Evolutionary conservation across 2,329 filamentous ascomycete genomes (phyloP), one percentile per base, ranked within the genome.

Genomic region (Alternaria brassicicola): DNA sequence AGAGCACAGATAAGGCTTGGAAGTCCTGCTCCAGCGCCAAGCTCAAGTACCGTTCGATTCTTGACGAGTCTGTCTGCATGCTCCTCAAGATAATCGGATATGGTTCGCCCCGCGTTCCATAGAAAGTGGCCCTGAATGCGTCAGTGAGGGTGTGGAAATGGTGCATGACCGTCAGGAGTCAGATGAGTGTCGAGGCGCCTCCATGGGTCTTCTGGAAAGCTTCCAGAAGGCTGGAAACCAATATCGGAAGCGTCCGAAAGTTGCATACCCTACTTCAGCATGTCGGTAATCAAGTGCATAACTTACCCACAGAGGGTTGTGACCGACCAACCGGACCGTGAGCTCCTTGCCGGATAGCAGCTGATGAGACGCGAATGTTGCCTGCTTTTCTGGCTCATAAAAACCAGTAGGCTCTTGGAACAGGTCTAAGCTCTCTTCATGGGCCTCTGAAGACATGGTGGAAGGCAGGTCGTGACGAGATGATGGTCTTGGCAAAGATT

Each of bases 11-110:
- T 87, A 10, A 97, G 85, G 72, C 89, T 90, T 0, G 93, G 92
- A 35, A 97, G 83, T 0, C 93, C 94, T 0, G 92, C 92, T 13
- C 92, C 94, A 3, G 94, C 93, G 46, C 94, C 94, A 23, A 97
- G 86, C 78, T 97, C 94, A 8, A 97, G 86, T 2, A 97, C 85
- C n/a, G 88, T 87, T 73, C 86, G 88, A 63, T 79, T 83, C 13
- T 78, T 71, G n/a, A 96, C 83, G 4, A 91, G 83, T 1, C 78
- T 64, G 8, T 77, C 70, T n/a, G 87, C 84, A 63, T 87, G 82
- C 39, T 85, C 80, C 78, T 97, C 92, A 57, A 97, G 87, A 78
- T 93, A 93, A 66, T 87, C 83, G 15, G 93, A 87, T 47, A 94
- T 85, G 36, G 91, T 87, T 62, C 91, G 89, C 59, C 89, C 89